These are phyloP conservation scores for Mrakiaceae sp. DNA, from an alignment of 1,284 basidiomycete species.

Conservation along the genomic window DNA sequence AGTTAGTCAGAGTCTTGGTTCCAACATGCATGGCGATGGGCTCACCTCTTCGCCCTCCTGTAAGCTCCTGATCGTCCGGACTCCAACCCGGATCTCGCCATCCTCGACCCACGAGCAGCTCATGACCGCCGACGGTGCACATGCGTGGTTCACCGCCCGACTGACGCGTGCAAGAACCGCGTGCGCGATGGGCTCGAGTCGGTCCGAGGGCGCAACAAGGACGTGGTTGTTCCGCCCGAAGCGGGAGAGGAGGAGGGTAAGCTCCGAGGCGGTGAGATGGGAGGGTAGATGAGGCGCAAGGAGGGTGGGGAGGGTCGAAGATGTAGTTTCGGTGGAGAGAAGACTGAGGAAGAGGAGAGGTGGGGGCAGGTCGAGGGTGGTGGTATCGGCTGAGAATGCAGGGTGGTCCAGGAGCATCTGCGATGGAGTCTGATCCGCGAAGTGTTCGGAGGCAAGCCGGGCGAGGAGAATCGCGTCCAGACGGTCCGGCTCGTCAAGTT, in stretches of 20 bases:
- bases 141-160: constrained; percentile 12
- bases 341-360: not conserved
- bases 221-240: constrained; percentile 15
- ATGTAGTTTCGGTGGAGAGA: not conserved
- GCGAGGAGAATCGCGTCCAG: constrained; percentile 9
- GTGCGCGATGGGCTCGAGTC: constrained; percentile 1
- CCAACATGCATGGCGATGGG: not conserved
- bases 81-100: not conserved
- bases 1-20: not conserved
- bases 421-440: not conserved
- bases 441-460: constrained; percentile 8
- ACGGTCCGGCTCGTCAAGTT: constrained; percentile 2
- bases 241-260: not conserved
- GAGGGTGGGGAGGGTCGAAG: not conserved
- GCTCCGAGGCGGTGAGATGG: not conserved
- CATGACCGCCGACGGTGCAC: constrained; percentile 5
- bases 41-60: constrained; percentile 6
- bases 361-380: not conserved
- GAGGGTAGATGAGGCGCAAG: constrained; percentile 6
- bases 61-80: constrained; percentile 1
- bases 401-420: not conserved
- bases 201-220: not conserved
- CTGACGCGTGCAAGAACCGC: constrained; percentile 9
- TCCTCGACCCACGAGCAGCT: not conserved
- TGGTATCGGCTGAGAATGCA: not conserved